phyloP scores from a whole-genome alignment of 176 grass and related monocot genomes.

The Poa pratensis region DNA sequence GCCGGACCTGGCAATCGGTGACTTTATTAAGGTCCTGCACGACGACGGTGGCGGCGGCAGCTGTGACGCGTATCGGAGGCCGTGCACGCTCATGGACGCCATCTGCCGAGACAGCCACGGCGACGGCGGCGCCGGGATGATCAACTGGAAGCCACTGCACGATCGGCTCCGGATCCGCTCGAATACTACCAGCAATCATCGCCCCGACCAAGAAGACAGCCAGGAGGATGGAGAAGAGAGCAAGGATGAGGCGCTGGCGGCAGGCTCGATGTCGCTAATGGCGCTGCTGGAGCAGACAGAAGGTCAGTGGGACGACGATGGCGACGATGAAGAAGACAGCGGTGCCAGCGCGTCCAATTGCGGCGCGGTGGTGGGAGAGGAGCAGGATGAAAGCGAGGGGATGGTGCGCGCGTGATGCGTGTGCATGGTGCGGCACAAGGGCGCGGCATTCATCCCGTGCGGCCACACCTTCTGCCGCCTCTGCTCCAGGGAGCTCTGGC shows the following conservation, averaged over 20 bases:
- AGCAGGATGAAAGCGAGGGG: constrained; percentile 23
- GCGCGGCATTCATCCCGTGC: constrained; percentile 78
- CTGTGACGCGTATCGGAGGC: not conserved
- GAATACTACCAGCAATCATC: not conserved
- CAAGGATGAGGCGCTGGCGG: constrained; percentile 33
- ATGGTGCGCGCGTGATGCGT: constrained; percentile 78
- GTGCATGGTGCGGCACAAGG: constrained; percentile 87
- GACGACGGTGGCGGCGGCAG: not conserved
- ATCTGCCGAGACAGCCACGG: constrained; percentile 19
- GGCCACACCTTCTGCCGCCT: constrained; percentile 92
- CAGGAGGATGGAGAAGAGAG: not conserved
- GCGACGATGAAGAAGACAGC: no score
- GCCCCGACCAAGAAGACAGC: not conserved
- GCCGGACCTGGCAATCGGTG: no score
- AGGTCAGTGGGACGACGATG: no score
- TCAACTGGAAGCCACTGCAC: constrained; percentile 62
- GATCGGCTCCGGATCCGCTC: constrained; percentile 5
- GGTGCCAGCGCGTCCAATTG: no score
- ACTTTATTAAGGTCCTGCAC: no score
- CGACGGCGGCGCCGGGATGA: constrained; percentile 17
- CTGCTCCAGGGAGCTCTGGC: constrained; percentile 80
- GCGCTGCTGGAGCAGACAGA: no score
- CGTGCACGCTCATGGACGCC: constrained; percentile 41
- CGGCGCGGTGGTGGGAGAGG: constrained; percentile 35
- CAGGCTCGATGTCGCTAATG: constrained; percentile 65